Evolutionary conservation across 2,329 filamentous ascomycete genomes (phyloP), one percentile per base, ranked within the genome.

Genomic region (Trichoderma sp.): DNA sequence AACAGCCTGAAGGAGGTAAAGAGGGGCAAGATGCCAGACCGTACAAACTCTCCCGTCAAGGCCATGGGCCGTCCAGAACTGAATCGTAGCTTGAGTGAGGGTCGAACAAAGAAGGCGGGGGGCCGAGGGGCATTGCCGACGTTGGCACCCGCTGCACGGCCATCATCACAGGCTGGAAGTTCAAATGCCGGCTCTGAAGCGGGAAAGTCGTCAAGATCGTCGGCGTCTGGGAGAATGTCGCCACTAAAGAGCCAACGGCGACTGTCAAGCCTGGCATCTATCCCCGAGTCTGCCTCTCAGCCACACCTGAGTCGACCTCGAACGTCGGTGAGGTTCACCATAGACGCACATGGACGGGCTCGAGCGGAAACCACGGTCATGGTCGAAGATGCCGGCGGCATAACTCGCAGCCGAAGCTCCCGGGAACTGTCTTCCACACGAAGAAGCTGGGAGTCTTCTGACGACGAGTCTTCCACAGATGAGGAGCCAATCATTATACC

Each of bases 401-500:
- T 81, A 26, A 75, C 75, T 32, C 75, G 79, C 71, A 77, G 77
- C 73, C 77, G 76, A 69, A 77, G 77, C 65, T 78, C 78, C 28
- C 78, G 78, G 60, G 77, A 80, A 30, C 73, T 78, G 70, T 74
- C 78, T 72, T 28, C 78, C 73, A 32, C 78, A 76, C 60, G 75
- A 80, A 64, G 70, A 43, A 81, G 80, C 51, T 85, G 83, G 81
- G 83, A 84, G 15, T 85, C 84, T 6, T 86, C 85, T 0, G 84
- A 87, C 34, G 85, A 86, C 61, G 85, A 86, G 3, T 90, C 88
- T 1, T 90, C 88, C 0, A 86, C 85, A 4, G 89, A 91, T 73
- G 89, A 91, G 69, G 89, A 91, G 71, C 88, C 88, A 14, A 91
- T 91, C 73, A 85, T 91, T 64, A 88, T 91, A 51, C 89, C 89